Conservation (phyloP, 2,329 filamentous ascomycete species). For the Colletotrichum eremochloae region DNA sequence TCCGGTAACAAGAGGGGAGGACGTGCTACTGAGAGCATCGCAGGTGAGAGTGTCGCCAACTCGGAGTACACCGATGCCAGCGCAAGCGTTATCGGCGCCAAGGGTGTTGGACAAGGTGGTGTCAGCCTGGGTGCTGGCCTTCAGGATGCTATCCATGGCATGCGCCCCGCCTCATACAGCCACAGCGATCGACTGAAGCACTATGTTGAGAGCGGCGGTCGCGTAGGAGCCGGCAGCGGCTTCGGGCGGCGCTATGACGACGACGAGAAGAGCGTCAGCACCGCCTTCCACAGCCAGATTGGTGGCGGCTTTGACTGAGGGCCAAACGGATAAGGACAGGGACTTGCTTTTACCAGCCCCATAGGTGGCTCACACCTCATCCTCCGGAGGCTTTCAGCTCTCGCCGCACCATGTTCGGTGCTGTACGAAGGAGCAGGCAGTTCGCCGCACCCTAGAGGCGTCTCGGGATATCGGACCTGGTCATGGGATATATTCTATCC, state of each 20-base stretch:
- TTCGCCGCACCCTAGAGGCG: slow-evolving; percentile 28
- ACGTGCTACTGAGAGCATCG: slow-evolving; percentile 80
- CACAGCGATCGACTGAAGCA: slow-evolving; percentile 94
- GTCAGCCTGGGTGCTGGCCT: slow-evolving; percentile 88
- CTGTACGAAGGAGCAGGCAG: slow-evolving; percentile 37
- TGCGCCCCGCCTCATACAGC: slow-evolving; percentile 71
- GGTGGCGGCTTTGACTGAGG: slow-evolving; percentile 72
- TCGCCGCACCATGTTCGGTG: slow-evolving; percentile 42
- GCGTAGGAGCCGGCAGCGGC: slow-evolving; percentile 71
- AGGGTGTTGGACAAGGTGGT: slow-evolving; percentile 84
- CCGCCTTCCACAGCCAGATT: slow-evolving; percentile 95
- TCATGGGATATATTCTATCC: background rate
- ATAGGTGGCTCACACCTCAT: slow-evolving; percentile 38
- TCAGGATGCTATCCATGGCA: slow-evolving; percentile 78
- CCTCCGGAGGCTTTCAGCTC: slow-evolving; percentile 37
- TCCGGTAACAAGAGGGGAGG: slow-evolving; percentile 75
- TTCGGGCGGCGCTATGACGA: slow-evolving; percentile 81
- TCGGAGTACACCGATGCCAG: slow-evolving; percentile 91
- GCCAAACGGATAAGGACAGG: slow-evolving; percentile 34
- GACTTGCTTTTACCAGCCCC: slow-evolving; percentile 35
- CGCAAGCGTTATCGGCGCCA: slow-evolving; percentile 81
- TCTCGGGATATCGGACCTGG: slow-evolving; percentile 17
- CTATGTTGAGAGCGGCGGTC: slow-evolving; percentile 89
- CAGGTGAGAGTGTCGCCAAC: slow-evolving; percentile 92
- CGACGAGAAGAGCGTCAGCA: slow-evolving; percentile 95